Percentiles rank a stretch among this genome's conserved stretches.
These are phyloP conservation scores for Setomelanomma holmii DNA, from an alignment of 2,329 filamentous ascomycete species.

Conservation along the genomic window DNA sequence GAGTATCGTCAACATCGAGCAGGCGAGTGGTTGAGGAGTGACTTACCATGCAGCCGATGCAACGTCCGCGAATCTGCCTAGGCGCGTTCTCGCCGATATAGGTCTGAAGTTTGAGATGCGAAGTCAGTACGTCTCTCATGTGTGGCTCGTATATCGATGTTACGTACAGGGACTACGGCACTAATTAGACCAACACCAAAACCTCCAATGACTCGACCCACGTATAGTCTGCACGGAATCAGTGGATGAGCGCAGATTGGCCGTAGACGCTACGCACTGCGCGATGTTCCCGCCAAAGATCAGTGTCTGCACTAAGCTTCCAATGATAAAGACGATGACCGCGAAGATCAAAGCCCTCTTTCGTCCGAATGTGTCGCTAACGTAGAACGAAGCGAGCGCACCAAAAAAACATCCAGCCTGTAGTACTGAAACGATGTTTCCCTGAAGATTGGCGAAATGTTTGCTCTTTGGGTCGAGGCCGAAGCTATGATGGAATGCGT, in stretches of 20 bases:
- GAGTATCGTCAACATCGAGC: slow-evolving; percentile 37
- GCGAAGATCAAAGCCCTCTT: slow-evolving; percentile 52
- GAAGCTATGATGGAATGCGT: slow-evolving; percentile 53
- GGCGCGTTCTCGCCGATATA: slow-evolving; percentile 57
- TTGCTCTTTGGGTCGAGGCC: slow-evolving; percentile 40
- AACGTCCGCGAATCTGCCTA: slow-evolving; percentile 50
- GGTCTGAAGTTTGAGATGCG: too few relatives aligned
- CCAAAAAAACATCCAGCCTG: slow-evolving; percentile 56
- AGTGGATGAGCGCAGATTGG: too few relatives aligned
- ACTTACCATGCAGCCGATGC: slow-evolving; percentile 44
- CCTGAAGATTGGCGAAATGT: slow-evolving; percentile 50
- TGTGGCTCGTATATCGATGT: too few relatives aligned
- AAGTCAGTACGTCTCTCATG: not conserved
- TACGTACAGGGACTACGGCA: slow-evolving; percentile 53
- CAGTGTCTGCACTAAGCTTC: slow-evolving; percentile 51
- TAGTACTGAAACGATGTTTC: slow-evolving; percentile 54
- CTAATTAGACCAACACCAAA: slow-evolving; percentile 54
- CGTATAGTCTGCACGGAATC: too few relatives aligned
- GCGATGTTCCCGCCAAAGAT: slow-evolving; percentile 29
- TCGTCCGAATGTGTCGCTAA: slow-evolving; percentile 52
- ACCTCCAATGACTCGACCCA: slow-evolving; percentile 53
- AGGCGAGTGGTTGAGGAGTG: slow-evolving; percentile 47
- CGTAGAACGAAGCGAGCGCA: slow-evolving; percentile 52
- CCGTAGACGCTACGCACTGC: too few relatives aligned
- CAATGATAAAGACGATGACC: slow-evolving; percentile 52